A percentile compares a stretch with the other conserved stretches of the same genome.
phyloP scores from a whole-genome alignment of 2,329 filamentous ascomycete species.

The Talaromyces sp. region DNA sequence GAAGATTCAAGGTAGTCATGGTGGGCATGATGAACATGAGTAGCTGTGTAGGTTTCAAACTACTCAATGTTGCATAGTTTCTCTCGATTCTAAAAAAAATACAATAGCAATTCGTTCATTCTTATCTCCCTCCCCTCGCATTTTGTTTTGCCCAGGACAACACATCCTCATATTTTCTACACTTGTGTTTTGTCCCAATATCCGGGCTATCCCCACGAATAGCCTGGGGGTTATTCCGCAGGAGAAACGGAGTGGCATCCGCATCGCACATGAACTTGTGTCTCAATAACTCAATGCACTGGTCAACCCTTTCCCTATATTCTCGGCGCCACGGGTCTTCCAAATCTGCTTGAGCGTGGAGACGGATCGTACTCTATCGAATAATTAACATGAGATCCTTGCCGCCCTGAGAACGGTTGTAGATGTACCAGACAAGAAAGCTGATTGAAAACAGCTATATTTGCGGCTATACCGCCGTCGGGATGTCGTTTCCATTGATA shows the following conservation, averaged over 20 bases:
- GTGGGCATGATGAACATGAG: not conserved
- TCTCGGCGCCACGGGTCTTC: not conserved
- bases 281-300: constrained; percentile 3
- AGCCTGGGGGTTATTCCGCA: not conserved
- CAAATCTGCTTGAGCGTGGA: not conserved
- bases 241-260: constrained; percentile 3
- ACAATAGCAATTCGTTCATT: not conserved
- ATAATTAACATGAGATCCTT: too few relatives aligned
- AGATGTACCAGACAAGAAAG: not conserved
- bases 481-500: not conserved
- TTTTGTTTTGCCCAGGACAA: not conserved
- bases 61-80: not conserved
- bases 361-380: not conserved
- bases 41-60: not conserved
- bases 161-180: not conserved
- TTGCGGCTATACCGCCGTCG: not conserved
- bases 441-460: constrained; percentile 1
- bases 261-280: constrained; percentile 1
- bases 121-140: not conserved
- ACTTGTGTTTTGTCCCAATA: constrained; percentile 4
- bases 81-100: not conserved
- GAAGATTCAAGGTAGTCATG: not conserved
- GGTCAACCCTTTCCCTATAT: not conserved
- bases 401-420: not conserved
- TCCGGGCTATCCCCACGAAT: constrained; percentile 1